Conservation (phyloP, 257 asterid species). For the Knoxia roxburghii region DNA sequence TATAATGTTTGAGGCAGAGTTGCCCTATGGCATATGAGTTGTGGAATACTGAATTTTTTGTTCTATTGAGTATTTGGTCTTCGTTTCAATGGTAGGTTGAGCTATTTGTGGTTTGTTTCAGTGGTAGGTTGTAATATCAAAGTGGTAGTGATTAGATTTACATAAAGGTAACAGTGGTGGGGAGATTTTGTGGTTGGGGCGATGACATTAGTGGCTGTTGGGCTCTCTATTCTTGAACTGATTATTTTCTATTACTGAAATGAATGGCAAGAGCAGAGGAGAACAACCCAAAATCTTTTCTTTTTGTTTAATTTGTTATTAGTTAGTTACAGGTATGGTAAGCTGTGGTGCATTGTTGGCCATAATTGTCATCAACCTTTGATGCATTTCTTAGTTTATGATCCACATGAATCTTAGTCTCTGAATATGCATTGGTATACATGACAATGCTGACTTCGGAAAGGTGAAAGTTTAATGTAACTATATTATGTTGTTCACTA, state of each 20-base stretch:
- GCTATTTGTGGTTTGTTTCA: neutral
- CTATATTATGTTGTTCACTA: neutral
- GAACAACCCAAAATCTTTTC: too few species aligned
- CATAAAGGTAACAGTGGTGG: neutral
- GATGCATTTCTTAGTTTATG: neutral
- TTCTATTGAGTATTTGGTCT: neutral
- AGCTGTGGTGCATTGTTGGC: neutral
- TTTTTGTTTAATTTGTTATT: conserved; percentile 1
- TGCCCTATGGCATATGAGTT: neutral
- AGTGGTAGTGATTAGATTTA: neutral
- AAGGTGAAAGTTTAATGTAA: neutral
- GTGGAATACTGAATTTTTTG: neutral
- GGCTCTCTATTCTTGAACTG: neutral
- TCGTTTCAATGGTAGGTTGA: neutral
- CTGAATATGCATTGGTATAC: neutral
- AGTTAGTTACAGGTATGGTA: neutral
- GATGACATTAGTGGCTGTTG: conserved; percentile 7
- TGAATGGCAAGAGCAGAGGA: neutral
- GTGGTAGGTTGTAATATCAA: neutral
- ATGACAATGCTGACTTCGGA: neutral
- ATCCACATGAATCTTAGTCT: neutral
- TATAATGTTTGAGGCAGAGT: too few species aligned
- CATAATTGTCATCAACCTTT: neutral
- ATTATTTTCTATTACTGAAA: neutral
- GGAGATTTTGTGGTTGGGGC: conserved; percentile 13